Evolutionary conservation across 2,329 filamentous ascomycete genomes (phyloP).

Genomic region (Cucurbitaria berberidis): DNA sequence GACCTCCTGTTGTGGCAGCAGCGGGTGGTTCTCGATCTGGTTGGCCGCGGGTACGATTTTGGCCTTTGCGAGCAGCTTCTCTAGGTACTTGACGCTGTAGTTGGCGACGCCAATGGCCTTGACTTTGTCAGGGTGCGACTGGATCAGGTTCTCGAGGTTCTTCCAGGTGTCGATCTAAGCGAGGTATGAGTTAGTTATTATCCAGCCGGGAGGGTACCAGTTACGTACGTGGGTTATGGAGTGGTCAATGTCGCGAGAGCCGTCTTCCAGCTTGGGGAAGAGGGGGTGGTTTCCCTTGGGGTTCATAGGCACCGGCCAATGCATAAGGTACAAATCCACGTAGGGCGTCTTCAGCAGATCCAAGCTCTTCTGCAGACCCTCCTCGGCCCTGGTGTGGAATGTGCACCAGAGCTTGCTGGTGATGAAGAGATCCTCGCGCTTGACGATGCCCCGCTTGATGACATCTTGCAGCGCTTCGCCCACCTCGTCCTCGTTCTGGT

Average conservation of each 20-base stretch:
- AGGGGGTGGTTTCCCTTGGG: slow-evolving; percentile 74
- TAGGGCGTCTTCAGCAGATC: slow-evolving; percentile 78
- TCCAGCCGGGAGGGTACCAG: background rate
- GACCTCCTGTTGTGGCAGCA: slow-evolving; percentile 73
- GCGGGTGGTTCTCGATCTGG: slow-evolving; percentile 77
- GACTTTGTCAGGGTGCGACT: slow-evolving; percentile 52
- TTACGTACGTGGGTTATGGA: slow-evolving; percentile 67
- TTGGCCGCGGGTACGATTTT: slow-evolving; percentile 71
- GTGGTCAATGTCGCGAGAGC: slow-evolving; percentile 73
- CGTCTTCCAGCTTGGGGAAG: slow-evolving; percentile 77
- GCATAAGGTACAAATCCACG: slow-evolving; percentile 80
- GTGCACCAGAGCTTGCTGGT: slow-evolving; percentile 87
- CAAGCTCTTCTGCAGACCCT: slow-evolving; percentile 74
- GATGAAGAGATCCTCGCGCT: slow-evolving; percentile 81
- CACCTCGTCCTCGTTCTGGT: slow-evolving; percentile 83
- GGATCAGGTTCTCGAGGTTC: slow-evolving; percentile 69
- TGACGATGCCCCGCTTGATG: slow-evolving; percentile 69
- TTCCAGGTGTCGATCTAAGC: slow-evolving; percentile 71
- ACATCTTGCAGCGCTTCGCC: slow-evolving; percentile 78
- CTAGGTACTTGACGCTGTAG: slow-evolving; percentile 55
- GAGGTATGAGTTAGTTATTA: background rate
- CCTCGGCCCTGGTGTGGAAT: slow-evolving; percentile 72
- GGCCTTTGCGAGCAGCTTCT: slow-evolving; percentile 61
- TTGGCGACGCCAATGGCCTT: slow-evolving; percentile 60
- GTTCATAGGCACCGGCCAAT: slow-evolving; percentile 85